Evolutionary conservation across 257 asterid genomes (phyloP).

Genomic region (Prunella vulgaris): DNA sequence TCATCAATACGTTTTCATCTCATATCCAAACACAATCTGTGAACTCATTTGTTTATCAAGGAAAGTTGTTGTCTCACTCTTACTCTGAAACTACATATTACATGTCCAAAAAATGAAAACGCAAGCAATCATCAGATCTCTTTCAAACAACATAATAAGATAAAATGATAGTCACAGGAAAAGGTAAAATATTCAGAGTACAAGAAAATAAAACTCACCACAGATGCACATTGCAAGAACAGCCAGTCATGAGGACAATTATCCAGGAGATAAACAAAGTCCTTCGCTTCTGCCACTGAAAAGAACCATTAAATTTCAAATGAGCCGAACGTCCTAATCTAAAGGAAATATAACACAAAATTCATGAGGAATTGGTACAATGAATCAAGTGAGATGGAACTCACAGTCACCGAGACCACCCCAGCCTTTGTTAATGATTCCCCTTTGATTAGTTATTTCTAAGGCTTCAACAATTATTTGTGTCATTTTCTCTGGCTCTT

Average conservation of each 20-base stretch:
- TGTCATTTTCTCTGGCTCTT: slow-evolving; percentile 94
- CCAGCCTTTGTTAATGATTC: slow-evolving; percentile 96
- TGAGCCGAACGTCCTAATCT: slow-evolving; percentile 20
- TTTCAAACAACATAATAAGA: neutral
- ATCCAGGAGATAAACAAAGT: slow-evolving; percentile 73
- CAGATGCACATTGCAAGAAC: slow-evolving; percentile 87
- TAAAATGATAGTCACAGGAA: neutral
- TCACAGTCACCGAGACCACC: slow-evolving; percentile 98
- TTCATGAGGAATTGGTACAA: slow-evolving; percentile 6
- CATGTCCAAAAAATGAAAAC: neutral
- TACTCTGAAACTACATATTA: neutral
- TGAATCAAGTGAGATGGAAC: slow-evolving; percentile 32
- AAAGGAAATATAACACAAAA: neutral
- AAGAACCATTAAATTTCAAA: slow-evolving; percentile 20
- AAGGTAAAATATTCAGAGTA: neutral
- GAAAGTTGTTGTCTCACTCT: neutral
- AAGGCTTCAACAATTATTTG: slow-evolving; percentile 79
- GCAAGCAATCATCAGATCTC: neutral
- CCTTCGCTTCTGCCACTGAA: slow-evolving; percentile 88
- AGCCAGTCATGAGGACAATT: slow-evolving; percentile 98
- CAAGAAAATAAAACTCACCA: slow-evolving; percentile 55
- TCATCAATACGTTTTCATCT: neutral
- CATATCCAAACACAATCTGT: neutral
- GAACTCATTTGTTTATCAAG: neutral
- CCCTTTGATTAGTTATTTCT: slow-evolving; percentile 77